Base-by-base conservation (phyloP, 2,329 filamentous ascomycete genomes). In the Aspergillus calidoustus region DNA sequence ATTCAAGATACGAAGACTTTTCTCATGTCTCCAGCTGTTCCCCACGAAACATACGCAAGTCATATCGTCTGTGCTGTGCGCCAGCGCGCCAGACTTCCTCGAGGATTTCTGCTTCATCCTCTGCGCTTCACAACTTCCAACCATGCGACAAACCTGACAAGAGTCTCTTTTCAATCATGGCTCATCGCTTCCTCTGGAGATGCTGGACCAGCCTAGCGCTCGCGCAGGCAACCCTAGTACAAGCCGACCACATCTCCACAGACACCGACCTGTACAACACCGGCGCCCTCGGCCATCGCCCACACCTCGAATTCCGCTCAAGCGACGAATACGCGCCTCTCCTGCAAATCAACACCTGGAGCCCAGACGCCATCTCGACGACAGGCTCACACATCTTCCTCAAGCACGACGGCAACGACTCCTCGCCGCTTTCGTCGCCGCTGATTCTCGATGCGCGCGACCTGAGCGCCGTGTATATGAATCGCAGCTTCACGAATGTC, bases 321-420 rank as follows among this genome's bases (percentile, higher is more conserved):
- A 61, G 59, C 49, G 49, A 17, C 54, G 59, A 61, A 48, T 61
- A 57, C 25, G 43, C 59, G 2, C 59, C 59, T 11, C 22, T 61
- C 3, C 59, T 61, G 22, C 59, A 61, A 7, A 54, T 57, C 38
- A 61, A 61, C 31, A 13, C 43, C 28, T 61, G 59, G 59, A 51
- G 54, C 17, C 34, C 38, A 5, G 38, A 54, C 13, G 47, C 47
- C 30, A 61, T 57, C 48, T 61, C 59, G 11, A n/a, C 31, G 5
- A 49, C 49, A 9, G 59, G 59, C 23, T 61, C 59, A 4, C 59
- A 61, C 23, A 61, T 61, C 41, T 61, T 61, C 30, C 54, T 61
- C 54, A 48, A 49, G 11, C 59, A 61, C 46, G 59, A 61, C 13
- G 59, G 59, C 17, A 61, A 61, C 49, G 53, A 57, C 8, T 53